Base-by-base conservation (phyloP, 2,329 filamentous ascomycete species). In the Lasiodiplodia hormozganensis region DNA sequence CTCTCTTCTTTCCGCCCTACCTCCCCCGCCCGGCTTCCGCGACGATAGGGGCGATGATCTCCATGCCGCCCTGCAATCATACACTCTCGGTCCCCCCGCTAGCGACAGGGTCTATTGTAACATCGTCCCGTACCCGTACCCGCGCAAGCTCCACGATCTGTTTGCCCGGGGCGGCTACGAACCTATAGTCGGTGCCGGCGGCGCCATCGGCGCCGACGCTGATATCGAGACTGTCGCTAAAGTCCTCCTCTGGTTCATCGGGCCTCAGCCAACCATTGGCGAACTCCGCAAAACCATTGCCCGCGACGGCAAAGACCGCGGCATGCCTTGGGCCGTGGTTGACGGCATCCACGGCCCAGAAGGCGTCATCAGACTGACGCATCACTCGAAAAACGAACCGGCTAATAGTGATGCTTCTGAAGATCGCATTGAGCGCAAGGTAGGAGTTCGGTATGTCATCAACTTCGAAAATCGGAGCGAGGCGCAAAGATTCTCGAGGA, bases 401-500 rank as follows among this genome's bases (percentile, higher is more conserved):
- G 56, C 23, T 2, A 23, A 31, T 16, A 36, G 36, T 5, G 23
- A 43, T n/a, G 18, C 43, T 28, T 12, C n/a, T 25, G 11, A 31
- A 5, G 75, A 38, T 71, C 71, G 76, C 11, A 67, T 77, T 10
- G 77, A 78, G 74, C 75, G 77, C 68, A 75, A 79, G 49, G 72
- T 78, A 68, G 81, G 78, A 53, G 79, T 74, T 43, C 79, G 85
- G 51, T 87, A 87, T 79, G 79, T 90, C 16, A 72, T 90, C 25
- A 82, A 85, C 4, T 89, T 91, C 70, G 74, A 81, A 16, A 85
- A 85, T n/a, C 79, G 83, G 62, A 78, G 80, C 11, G 87, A 87
- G 70, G 87, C 87, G 23, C 82, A 81, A 66, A 77, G 83, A 70
- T 87, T 87, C 76, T 80, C 83, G 3, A 73, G 79, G 58, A 77